These are phyloP conservation scores for Gaeumannomyces tritici DNA, from an alignment of 2,329 filamentous ascomycete genomes.

Conservation along the genomic window DNA sequence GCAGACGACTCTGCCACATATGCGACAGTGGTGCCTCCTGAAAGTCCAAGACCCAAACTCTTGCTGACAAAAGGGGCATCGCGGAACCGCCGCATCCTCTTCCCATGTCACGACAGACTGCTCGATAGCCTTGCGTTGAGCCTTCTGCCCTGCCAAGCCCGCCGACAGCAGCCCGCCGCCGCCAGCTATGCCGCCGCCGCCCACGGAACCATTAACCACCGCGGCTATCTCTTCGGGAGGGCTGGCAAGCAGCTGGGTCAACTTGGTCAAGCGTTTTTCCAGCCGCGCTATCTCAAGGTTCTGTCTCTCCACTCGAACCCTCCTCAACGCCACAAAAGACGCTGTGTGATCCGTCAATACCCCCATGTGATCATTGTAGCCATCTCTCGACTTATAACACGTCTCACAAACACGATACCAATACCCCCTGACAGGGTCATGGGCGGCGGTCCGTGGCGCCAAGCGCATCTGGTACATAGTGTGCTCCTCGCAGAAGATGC, in stretches of 20 bases:
- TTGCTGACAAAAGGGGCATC: slow-evolving; percentile 92
- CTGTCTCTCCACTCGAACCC: slow-evolving; percentile 72
- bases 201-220: slow-evolving; percentile 23
- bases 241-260: slow-evolving; percentile 75
- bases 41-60: slow-evolving; percentile 93
- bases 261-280: slow-evolving; percentile 83
- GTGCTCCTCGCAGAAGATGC: slow-evolving; percentile 91
- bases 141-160: slow-evolving; percentile 57
- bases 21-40: slow-evolving; percentile 84
- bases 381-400: slow-evolving; percentile 94
- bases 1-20: slow-evolving; percentile 89
- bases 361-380: slow-evolving; percentile 84
- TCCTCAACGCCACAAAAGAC: slow-evolving; percentile 61
- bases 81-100: slow-evolving; percentile 69
- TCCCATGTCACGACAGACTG: slow-evolving; percentile 94
- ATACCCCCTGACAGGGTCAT: slow-evolving; percentile 80
- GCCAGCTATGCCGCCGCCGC: slow-evolving; percentile 20
- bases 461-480: slow-evolving; percentile 99
- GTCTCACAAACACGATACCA: slow-evolving; percentile 98
- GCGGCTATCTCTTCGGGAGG: slow-evolving; percentile 55
- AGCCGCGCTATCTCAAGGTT: slow-evolving; percentile 81
- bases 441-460: slow-evolving; percentile 66
- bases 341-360: slow-evolving; percentile 60
- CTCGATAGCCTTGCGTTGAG: slow-evolving; percentile 70
- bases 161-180: slow-evolving; percentile 32